Percentiles rank a stretch among this genome's conserved stretches.
These are phyloP conservation scores for Penicillium cataractarum DNA, from an alignment of 495 filamentous ascomycete genomes.

Conservation along the genomic window DNA sequence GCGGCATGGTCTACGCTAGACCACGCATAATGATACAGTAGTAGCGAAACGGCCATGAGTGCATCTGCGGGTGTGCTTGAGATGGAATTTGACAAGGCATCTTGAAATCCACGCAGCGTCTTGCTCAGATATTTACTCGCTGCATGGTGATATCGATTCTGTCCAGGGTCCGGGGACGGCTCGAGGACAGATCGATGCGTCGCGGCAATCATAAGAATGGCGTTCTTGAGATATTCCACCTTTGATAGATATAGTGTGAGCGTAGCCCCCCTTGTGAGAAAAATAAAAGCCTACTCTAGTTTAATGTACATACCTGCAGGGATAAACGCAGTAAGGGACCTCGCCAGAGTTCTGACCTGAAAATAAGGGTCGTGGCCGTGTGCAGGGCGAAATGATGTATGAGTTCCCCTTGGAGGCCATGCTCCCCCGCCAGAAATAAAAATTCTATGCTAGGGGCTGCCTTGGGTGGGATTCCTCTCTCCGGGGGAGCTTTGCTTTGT, in stretches of 20 bases:
- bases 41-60: neutral
- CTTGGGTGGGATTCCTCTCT: neutral
- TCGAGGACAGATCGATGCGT: neutral
- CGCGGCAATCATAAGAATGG: neutral
- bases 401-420: neutral
- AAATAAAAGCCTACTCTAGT: too few species aligned
- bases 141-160: neutral
- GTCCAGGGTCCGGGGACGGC: neutral
- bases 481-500: neutral
- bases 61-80: neutral
- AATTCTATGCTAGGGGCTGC: neutral
- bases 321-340: neutral
- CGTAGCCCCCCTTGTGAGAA: too few species aligned
- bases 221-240: neutral
- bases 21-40: neutral
- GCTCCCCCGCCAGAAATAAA: neutral
- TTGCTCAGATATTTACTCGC: neutral
- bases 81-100: neutral
- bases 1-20: neutral
- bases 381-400: neutral
- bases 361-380: neutral
- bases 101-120: neutral
- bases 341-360: neutral
- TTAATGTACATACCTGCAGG: neutral
- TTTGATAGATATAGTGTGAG: neutral